Base-by-base conservation (phyloP, 495 filamentous ascomycete species). In the Aspergillus ellipticus region DNA sequence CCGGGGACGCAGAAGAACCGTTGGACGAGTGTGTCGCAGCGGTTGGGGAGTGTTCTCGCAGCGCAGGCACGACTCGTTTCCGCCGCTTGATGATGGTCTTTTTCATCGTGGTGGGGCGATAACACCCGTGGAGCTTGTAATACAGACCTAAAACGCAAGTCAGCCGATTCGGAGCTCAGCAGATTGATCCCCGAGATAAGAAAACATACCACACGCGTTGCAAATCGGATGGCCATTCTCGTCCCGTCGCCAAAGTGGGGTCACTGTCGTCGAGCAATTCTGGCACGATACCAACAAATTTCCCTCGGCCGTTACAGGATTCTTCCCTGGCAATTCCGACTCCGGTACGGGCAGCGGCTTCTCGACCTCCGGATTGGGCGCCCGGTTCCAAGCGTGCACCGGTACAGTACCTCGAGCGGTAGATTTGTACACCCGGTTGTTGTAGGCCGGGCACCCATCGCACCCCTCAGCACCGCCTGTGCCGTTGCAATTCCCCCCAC, bases 241-340 rank as follows among this genome's bases (percentile, higher is more conserved):
- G 68, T 97, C 94, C 59, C 94, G 85, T 63, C 94, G 81, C 94
- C 94, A 99, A 24, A 99, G 76, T 11, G 94, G 94, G 24, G 94
- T 99, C 56, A 97, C 90, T 1, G 93, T 97, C 37, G 95, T 99
- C 16, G 87, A 90, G 71, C 94, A 99, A 65, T 99, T 99, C 64
- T 97, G 93, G 61, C 94, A 99, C 17, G 94, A 91, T 50, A 96
- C 87, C 22, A 97, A 81, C 22, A 95, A 83, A 28, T 88, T 90
- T 2, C 83, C 85, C 54, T 82, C 85, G 42, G 74, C 64, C 13
- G 61, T 52, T 13, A 35, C 17, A 24, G 54, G 37, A 49, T 31
- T 54, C 51, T 70, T 72, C 2, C 45, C 28, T 8, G 65, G 49
- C 11, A 58, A 33, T 13, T 71, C 71, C 4, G 16, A 48, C 17